A percentile compares a stretch with the other conserved stretches of the same genome.
These are phyloP conservation scores for Collybia nuda DNA, from an alignment of 768 basidiomycete genomes.

Conservation along the genomic window DNA sequence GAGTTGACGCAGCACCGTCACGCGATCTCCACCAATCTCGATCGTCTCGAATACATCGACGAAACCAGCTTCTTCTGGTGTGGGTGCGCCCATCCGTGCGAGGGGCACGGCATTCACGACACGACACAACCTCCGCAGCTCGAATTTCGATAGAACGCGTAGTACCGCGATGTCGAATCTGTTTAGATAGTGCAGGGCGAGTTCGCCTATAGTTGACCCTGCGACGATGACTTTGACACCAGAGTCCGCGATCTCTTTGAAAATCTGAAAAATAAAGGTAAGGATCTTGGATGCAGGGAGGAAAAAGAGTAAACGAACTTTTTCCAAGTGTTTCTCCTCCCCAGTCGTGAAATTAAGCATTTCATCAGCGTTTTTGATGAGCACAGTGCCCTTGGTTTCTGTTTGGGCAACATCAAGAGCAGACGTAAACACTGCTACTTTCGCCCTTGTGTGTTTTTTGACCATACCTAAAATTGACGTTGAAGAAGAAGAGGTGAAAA, in stretches of 20 bases:
- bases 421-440: constrained; percentile 95
- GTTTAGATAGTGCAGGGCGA: constrained; percentile 96
- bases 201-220: constrained; percentile 90
- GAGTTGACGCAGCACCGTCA: constrained; percentile 92
- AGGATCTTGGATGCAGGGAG: constrained; percentile 1
- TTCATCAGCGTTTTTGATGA: constrained; percentile 93
- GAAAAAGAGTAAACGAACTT: constrained; percentile 38
- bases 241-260: constrained; percentile 95
- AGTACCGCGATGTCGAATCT: constrained; percentile 91
- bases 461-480: constrained; percentile 53
- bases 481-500: no score
- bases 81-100: constrained; percentile 93
- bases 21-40: constrained; percentile 97
- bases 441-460: constrained; percentile 81
- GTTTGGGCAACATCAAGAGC: constrained; percentile 94
- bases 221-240: constrained; percentile 94
- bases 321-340: constrained; percentile 96
- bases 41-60: constrained; percentile 94
- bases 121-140: constrained; percentile 89
- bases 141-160: constrained; percentile 97
- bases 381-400: constrained; percentile 97
- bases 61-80: constrained; percentile 92
- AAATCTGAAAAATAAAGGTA: constrained; percentile 58
- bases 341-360: constrained; percentile 96
- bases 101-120: constrained; percentile 97